Evolutionary conservation across 1,284 basidiomycete genomes (phyloP).

Genomic region (Pyrrhoderma lamaoense): DNA sequence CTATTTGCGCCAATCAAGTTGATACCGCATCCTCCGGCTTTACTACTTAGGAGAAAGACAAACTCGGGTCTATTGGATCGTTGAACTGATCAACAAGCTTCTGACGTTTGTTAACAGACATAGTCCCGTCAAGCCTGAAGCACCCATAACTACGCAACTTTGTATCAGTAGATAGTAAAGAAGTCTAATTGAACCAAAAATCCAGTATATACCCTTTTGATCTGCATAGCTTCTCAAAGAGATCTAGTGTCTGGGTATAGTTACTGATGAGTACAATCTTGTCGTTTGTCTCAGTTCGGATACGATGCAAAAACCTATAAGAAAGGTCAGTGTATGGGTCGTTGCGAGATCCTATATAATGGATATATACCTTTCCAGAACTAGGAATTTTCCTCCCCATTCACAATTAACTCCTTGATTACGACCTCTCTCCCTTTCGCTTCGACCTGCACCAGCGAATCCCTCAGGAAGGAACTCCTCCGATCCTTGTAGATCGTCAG

Average conservation of each 20-base stretch:
- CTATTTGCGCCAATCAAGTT: conserved; percentile 97
- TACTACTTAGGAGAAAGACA: conserved; percentile 91
- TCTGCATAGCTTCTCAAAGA: conserved; percentile 85
- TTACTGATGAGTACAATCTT: conserved; percentile 99
- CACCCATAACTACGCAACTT: conserved; percentile 67
- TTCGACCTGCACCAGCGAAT: conserved; percentile 38
- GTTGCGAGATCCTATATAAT: not conserved
- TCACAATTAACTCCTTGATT: conserved; percentile 63
- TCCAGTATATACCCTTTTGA: conserved; percentile 61
- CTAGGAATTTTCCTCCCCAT: conserved; percentile 90
- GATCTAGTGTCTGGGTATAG: conserved; percentile 94
- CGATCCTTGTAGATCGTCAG: conserved; percentile 81
- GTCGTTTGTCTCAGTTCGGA: conserved; percentile 78
- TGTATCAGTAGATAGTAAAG: not conserved
- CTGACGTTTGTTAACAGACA: conserved; percentile 91
- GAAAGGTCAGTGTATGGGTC: not conserved
- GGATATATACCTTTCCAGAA: conserved; percentile 73
- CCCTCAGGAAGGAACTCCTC: conserved; percentile 81
- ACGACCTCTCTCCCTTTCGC: conserved; percentile 33
- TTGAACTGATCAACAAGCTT: conserved; percentile 98
- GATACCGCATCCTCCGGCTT: conserved; percentile 97
- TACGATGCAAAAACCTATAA: conserved; percentile 76
- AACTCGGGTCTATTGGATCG: conserved; percentile 92
- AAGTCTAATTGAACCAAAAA: not conserved
- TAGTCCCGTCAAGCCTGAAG: conserved; percentile 90